These are phyloP conservation scores for Xerocomus cyaneibrunnescens DNA, from an alignment of 1,284 basidiomycete genomes.

Conservation along the genomic window DNA sequence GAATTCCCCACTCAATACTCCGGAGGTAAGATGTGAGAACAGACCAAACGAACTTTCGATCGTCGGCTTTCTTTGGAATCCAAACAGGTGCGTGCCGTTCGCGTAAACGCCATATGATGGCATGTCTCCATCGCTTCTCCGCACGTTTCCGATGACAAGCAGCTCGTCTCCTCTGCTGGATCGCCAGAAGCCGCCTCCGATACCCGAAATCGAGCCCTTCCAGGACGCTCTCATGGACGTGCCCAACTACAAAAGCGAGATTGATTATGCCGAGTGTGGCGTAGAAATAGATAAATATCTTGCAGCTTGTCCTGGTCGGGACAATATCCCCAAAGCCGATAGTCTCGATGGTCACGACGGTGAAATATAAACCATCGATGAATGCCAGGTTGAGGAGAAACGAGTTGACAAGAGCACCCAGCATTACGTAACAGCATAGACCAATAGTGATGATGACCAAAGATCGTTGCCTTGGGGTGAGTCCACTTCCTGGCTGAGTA, in stretches of 20 bases:
- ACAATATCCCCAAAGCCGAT: conserved; percentile 81
- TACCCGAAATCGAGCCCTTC: conserved; percentile 66
- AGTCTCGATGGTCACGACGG: conserved; percentile 68
- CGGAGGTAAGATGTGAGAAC: conserved; percentile 14
- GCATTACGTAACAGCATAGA: conserved; percentile 69
- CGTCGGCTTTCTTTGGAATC: conserved; percentile 36
- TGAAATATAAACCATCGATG: conserved; percentile 70
- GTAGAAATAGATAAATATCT: conserved; percentile 60
- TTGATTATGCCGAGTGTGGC: conserved; percentile 59
- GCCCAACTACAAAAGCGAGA: conserved; percentile 63
- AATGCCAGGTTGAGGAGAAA: conserved; percentile 61
- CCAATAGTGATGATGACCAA: conserved; percentile 77
- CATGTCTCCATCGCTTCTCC: conserved; percentile 53
- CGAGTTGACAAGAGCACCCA: conserved; percentile 63
- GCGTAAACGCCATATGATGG: conserved; percentile 57
- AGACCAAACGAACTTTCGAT: conserved; percentile 12
- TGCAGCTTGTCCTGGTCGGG: conserved; percentile 48
- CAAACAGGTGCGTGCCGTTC: conserved; percentile 50
- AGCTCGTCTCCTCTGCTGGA: conserved; percentile 42
- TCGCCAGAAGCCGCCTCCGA: conserved; percentile 47
- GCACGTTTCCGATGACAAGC: conserved; percentile 41
- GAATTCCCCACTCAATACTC: conserved; percentile 1
- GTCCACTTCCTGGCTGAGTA: conserved; percentile 57
- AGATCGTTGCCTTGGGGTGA: conserved; percentile 78
- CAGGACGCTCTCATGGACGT: conserved; percentile 69